Base-by-base conservation (phyloP, 1,139 yeast genomes). In the Pichia sp. region DNA sequence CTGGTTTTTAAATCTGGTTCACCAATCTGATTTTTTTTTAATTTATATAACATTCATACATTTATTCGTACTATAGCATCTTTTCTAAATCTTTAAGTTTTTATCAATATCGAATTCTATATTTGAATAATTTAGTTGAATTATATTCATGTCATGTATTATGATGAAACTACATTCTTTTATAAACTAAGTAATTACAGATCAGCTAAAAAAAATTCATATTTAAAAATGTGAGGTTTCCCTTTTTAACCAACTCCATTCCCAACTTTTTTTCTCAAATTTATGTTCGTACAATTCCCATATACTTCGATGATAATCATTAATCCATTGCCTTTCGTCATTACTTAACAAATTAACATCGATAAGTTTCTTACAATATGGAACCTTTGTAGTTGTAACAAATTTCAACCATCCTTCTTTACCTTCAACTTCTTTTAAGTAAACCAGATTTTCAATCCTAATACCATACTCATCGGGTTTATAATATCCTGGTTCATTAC, bases 401-500 rank as follows among this genome's bases (percentile, higher is more conserved):
- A 91, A 87, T 50, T 79, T 79, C 42, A 76, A 72, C 60, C 78
- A 91, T 53, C 72, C 74, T 7, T 38, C 32, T 6, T 31, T 35
- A 24, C 38, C 40, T 28, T 39, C 31, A 41, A 69, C 65, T 42
- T 74, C 77, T 52, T 70, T 71, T 31, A 79, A 82, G 38, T 74
- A 76, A 55, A 87, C 62, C 57, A 73, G 85, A 57, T 85, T 87
- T 62, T 93, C 99, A 50, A 91, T 82, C 57, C 99, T 76, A 47
- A 91, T 84, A 45, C 99, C 99, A 60, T 83, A 93, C 49, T 82
- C 81, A 14, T 93, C 96, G 49, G 85, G 94, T 60, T 87, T 86
- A 60, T 93, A 93, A 63, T 70, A 91, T 0, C 99, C 98, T 1
- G 99, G 99, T 63, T 93, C 99, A 63, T 91, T 88, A 20, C 95